Evolutionary conservation across 1,284 basidiomycete species (phyloP).

Genomic region (Ustilago hordei): DNA sequence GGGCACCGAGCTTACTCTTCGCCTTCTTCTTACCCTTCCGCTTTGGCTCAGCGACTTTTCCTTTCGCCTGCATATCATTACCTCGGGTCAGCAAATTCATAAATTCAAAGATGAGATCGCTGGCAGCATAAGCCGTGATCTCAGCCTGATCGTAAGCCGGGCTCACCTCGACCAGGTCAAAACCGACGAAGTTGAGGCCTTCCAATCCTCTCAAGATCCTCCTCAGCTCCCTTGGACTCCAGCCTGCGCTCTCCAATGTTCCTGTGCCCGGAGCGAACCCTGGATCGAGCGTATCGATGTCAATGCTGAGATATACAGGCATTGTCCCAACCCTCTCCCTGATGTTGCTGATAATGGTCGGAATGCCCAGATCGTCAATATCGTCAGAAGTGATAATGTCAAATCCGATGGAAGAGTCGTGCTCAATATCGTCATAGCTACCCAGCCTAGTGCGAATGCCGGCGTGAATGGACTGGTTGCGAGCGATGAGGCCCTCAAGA

Average conservation of each 20-base stretch:
- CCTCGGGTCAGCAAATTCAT: conserved; percentile 44
- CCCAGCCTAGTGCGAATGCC: conserved; percentile 73
- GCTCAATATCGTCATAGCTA: conserved; percentile 45
- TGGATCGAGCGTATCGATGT: conserved; percentile 63
- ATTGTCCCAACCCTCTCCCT: conserved; percentile 43
- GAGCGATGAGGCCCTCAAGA: conserved; percentile 70
- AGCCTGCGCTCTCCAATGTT: conserved; percentile 55
- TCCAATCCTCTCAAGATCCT: conserved; percentile 47
- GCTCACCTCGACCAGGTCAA: conserved; percentile 59
- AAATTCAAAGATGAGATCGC: conserved; percentile 58
- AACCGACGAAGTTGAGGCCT: conserved; percentile 60
- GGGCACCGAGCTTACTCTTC: conserved; percentile 11
- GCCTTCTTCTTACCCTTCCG: conserved; percentile 23
- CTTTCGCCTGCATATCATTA: conserved; percentile 19
- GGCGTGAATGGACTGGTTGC: conserved; percentile 81
- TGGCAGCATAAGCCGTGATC: conserved; percentile 57
- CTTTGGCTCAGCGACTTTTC: conserved; percentile 32
- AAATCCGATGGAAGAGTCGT: conserved; percentile 55
- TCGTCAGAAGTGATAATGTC: conserved; percentile 58
- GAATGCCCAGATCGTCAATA: conserved; percentile 52
- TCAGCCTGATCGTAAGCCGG: conserved; percentile 58
- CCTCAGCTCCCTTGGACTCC: conserved; percentile 56
- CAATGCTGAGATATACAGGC: conserved; percentile 58
- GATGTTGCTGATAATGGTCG: conserved; percentile 46
- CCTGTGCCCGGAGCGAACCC: conserved; percentile 57